A percentile compares a stretch with the other conserved stretches of the same genome.
These are phyloP conservation scores for Lipomyces sp. DNA, from an alignment of 805 yeast species.

Conservation along the genomic window DNA sequence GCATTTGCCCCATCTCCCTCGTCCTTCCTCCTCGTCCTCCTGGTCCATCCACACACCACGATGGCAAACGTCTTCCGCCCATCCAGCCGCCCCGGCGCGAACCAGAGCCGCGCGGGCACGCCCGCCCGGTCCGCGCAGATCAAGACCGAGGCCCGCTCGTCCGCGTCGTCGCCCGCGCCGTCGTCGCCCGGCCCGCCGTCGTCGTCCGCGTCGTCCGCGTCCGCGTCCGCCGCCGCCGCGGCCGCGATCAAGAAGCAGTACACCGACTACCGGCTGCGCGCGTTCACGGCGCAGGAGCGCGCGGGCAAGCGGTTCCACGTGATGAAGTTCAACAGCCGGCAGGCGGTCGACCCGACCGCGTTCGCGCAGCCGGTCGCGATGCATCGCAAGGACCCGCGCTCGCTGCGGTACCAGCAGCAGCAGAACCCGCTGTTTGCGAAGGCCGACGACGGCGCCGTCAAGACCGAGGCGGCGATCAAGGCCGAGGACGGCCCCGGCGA, in stretches of 20 bases:
- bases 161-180: constrained; percentile 1
- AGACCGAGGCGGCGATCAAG: not conserved
- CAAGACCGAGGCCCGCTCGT: constrained; percentile 4
- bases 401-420: constrained; percentile 74
- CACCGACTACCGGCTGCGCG: constrained; percentile 55
- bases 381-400: constrained; percentile 91
- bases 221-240: not conserved
- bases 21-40: too few relatives aligned
- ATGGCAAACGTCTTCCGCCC: constrained; percentile 16
- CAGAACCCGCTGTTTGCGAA: constrained; percentile 33
- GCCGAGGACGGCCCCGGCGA: constrained; percentile 13
- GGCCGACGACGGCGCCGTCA: constrained; percentile 20
- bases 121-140: constrained; percentile 4
- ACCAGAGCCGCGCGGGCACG: not conserved
- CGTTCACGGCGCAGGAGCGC: constrained; percentile 69
- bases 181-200: not conserved
- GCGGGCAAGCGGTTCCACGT: constrained; percentile 59
- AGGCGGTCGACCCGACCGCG: constrained; percentile 64
- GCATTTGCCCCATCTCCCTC: too few relatives aligned
- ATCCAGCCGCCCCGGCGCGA: not conserved
- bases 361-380: constrained; percentile 81
- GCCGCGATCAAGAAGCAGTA: not conserved
- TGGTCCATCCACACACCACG: too few relatives aligned
- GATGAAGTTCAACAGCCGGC: constrained; percentile 71
- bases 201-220: not conserved